A percentile compares a stretch with the other conserved stretches of the same genome.
Evolutionary conservation across 345 rosid species (phyloP).

Genomic region (Dipteronia dyeriana): DNA sequence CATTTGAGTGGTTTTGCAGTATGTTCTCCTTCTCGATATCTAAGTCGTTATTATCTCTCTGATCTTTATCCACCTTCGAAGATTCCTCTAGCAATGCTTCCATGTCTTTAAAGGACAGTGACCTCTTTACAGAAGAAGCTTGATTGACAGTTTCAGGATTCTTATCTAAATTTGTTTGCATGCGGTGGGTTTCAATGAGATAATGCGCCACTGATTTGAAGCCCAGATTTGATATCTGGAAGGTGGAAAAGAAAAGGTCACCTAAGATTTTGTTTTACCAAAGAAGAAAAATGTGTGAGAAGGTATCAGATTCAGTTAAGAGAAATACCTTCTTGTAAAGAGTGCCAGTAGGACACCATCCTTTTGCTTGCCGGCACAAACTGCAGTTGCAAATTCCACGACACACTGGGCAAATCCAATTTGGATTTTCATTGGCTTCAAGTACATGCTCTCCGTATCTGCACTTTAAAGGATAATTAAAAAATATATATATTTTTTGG

Average conservation of each 20-base stretch:
- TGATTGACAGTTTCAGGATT: slow-evolving; percentile 33
- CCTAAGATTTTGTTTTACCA: background rate
- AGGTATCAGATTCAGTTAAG: background rate
- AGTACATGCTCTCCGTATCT: slow-evolving; percentile 96
- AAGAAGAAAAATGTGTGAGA: background rate
- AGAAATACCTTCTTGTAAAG: slow-evolving; percentile 68
- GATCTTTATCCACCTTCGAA: slow-evolving; percentile 15
- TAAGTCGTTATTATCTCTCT: slow-evolving; percentile 15
- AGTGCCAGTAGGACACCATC: slow-evolving; percentile 78
- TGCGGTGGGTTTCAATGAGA: slow-evolving; percentile 62
- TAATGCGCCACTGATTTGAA: slow-evolving; percentile 96
- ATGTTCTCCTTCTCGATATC: slow-evolving; percentile 23
- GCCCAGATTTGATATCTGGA: slow-evolving; percentile 64
- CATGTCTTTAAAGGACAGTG: slow-evolving; percentile 47
- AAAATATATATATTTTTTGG: background rate
- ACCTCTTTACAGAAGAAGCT: slow-evolving; percentile 66
- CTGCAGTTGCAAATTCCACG: slow-evolving; percentile 97
- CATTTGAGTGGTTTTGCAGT: slow-evolving; percentile 15
- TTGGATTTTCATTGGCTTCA: slow-evolving; percentile 76
- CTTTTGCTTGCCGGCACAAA: slow-evolving; percentile 74
- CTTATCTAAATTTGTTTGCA: slow-evolving; percentile 33
- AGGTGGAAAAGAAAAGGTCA: slow-evolving; percentile 21
- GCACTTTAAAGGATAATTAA: background rate
- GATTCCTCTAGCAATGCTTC: slow-evolving; percentile 29
- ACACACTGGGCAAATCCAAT: slow-evolving; percentile 84